A percentile compares a stretch with the other conserved stretches of the same genome.
These are phyloP conservation scores for Teratosphaeria gauchensis DNA, from an alignment of 2,329 filamentous ascomycete species.

Conservation along the genomic window DNA sequence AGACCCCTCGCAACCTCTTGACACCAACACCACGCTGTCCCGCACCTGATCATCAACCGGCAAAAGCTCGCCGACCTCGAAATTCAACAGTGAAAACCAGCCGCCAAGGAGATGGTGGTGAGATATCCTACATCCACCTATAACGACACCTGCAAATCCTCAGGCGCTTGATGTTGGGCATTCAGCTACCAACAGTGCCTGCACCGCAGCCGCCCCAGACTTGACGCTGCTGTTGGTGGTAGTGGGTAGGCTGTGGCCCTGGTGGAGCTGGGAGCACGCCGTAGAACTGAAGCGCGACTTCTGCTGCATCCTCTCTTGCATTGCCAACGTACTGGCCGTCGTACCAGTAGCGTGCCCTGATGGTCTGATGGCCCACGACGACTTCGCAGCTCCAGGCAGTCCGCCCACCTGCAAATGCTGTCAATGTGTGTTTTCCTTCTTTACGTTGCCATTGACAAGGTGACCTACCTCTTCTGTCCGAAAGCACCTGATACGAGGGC, in stretches of 20 bases:
- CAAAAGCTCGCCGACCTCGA: neutral
- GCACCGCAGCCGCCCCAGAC: neutral
- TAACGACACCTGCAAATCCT: neutral
- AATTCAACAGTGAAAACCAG: neutral
- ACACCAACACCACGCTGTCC: neutral
- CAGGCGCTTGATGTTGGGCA: neutral
- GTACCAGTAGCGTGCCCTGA: slow-evolving; percentile 80
- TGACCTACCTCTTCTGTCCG: slow-evolving; percentile 60
- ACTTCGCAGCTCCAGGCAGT: slow-evolving; percentile 85
- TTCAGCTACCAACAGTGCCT: neutral
- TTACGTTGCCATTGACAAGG: neutral
- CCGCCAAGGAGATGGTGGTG: neutral
- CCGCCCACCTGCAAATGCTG: slow-evolving; percentile 57
- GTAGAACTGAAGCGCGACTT: slow-evolving; percentile 60
- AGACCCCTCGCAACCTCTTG: neutral
- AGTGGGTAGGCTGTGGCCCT: slow-evolving; percentile 10
- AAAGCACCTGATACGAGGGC: slow-evolving; percentile 55
- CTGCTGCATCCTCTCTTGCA: slow-evolving; percentile 82
- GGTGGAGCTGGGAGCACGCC: slow-evolving; percentile 19
- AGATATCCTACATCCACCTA: neutral
- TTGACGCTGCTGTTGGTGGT: slow-evolving; percentile 14
- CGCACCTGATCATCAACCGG: neutral
- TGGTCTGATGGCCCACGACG: slow-evolving; percentile 54
- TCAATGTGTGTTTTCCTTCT: neutral
- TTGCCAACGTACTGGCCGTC: slow-evolving; percentile 82